phyloP scores from a whole-genome alignment of 768 basidiomycete genomes.

The Scleroderma citrinum region DNA sequence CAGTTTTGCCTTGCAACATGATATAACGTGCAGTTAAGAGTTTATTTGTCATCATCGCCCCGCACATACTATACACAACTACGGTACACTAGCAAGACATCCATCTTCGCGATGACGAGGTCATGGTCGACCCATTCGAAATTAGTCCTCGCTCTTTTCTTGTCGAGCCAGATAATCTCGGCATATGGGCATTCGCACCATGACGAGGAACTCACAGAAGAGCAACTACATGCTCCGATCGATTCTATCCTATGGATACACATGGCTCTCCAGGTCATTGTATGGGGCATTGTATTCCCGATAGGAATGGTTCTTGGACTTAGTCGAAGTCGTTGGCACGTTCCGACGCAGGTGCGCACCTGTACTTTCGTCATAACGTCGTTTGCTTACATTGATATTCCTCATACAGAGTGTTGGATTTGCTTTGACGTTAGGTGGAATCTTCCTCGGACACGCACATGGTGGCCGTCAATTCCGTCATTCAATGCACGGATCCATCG shows the following conservation, averaged over 20 bases:
- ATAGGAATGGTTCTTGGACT: constrained; percentile 75
- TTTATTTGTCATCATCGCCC: not conserved
- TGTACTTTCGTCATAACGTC: not conserved
- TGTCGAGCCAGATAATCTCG: constrained; percentile 4
- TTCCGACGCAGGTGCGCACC: constrained; percentile 68
- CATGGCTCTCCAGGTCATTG: constrained; percentile 66
- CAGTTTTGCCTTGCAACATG: not conserved
- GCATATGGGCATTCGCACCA: constrained; percentile 44
- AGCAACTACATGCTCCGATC: constrained; percentile 56
- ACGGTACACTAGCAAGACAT: too few species aligned
- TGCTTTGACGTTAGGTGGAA: constrained; percentile 64
- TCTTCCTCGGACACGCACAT: constrained; percentile 83
- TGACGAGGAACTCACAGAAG: constrained; percentile 53
- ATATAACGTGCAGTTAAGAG: not conserved
- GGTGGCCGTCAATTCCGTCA: constrained; percentile 69
- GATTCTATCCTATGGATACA: constrained; percentile 82
- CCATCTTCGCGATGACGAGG: not conserved
- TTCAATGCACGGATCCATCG: constrained; percentile 68
- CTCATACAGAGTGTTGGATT: constrained; percentile 57
- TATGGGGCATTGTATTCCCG: constrained; percentile 88
- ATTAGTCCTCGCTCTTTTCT: not conserved
- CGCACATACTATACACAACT: too few species aligned
- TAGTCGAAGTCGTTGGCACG: constrained; percentile 82
- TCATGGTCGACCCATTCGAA: not conserved
- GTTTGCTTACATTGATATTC: not conserved